Evolutionary conservation across 495 filamentous ascomycete genomes (phyloP).

Genomic region (Aspergillus sclerotiicarbonarius): DNA sequence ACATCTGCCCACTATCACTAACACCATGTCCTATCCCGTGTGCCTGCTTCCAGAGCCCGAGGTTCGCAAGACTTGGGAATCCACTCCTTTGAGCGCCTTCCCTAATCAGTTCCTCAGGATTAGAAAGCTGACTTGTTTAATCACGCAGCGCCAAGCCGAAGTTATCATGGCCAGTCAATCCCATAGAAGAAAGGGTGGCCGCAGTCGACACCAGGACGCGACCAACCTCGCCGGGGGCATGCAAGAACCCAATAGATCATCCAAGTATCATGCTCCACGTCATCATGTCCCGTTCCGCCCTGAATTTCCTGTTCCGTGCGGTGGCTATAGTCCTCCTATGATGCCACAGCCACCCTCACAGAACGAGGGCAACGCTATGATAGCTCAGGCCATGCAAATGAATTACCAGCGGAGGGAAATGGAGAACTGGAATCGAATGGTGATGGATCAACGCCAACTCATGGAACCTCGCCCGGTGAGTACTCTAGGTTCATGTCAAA

Average conservation of each 20-base stretch:
- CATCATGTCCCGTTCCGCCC: too few species aligned
- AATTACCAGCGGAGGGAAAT: neutral
- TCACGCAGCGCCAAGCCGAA: too few species aligned
- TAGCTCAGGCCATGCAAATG: neutral
- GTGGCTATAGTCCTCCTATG: too few species aligned
- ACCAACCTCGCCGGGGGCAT: too few species aligned
- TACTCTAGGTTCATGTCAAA: neutral
- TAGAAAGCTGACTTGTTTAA: too few species aligned
- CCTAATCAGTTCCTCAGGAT: too few species aligned
- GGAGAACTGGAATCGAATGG: conserved; percentile 11
- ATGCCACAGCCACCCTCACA: neutral
- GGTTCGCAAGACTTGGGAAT: neutral
- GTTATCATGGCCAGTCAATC: too few species aligned
- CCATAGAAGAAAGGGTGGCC: too few species aligned
- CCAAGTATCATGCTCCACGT: too few species aligned
- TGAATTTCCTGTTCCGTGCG: too few species aligned
- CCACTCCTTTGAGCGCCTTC: neutral
- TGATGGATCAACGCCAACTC: conserved; percentile 19
- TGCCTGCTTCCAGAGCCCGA: neutral
- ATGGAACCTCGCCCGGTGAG: conserved; percentile 20
- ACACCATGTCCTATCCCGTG: neutral
- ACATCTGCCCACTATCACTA: neutral
- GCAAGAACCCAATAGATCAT: too few species aligned
- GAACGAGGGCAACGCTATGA: neutral
- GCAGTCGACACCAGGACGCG: too few species aligned